Conservation (phyloP, 192 early-diverging fungal genomes). For the Coemansia sp. region DNA sequence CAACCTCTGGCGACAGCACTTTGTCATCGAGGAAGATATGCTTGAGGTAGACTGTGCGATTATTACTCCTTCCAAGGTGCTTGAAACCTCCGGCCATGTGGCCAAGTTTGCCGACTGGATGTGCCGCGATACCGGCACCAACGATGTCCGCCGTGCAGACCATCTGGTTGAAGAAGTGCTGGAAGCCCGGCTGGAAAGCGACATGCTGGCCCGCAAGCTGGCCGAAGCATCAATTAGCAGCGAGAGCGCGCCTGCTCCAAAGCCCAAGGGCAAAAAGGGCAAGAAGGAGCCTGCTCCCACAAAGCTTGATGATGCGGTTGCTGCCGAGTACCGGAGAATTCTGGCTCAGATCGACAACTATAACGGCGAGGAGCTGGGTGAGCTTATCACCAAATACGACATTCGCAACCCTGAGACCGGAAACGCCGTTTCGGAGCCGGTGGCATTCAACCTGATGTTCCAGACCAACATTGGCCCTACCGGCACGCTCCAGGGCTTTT, state of each 20-base stretch:
- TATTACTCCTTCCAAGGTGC: conserved; percentile 92
- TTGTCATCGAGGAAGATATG: conserved; percentile 99
- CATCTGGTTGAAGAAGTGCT: conserved; percentile 95
- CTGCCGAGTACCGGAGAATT: conserved; percentile 75
- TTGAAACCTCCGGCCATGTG: conserved; percentile 99
- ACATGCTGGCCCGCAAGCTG: conserved; percentile 65
- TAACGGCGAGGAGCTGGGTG: conserved; percentile 76
- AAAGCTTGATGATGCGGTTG: conserved; percentile 60
- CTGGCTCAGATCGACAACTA: conserved; percentile 98
- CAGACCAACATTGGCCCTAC: conserved; percentile 97
- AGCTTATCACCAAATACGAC: conserved; percentile 77
- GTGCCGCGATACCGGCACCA: conserved; percentile 88
- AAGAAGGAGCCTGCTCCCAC: conserved; percentile 66
- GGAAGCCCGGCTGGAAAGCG: conserved; percentile 84
- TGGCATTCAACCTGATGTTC: conserved; percentile 99
- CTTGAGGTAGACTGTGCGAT: conserved; percentile 97
- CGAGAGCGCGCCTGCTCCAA: conserved; percentile 25
- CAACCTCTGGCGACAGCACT: conserved; percentile 89
- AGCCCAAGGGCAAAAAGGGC: conserved; percentile 49
- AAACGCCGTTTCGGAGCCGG: conserved; percentile 85
- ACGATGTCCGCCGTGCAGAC: conserved; percentile 95
- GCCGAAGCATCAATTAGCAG: conserved; percentile 27
- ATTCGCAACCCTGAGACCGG: conserved; percentile 90
- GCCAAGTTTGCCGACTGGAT: conserved; percentile 99
- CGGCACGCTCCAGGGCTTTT: conserved; percentile 88